Conservation (phyloP, 352 stramenopile genomes). For the Blastocystis hominis region DNA sequence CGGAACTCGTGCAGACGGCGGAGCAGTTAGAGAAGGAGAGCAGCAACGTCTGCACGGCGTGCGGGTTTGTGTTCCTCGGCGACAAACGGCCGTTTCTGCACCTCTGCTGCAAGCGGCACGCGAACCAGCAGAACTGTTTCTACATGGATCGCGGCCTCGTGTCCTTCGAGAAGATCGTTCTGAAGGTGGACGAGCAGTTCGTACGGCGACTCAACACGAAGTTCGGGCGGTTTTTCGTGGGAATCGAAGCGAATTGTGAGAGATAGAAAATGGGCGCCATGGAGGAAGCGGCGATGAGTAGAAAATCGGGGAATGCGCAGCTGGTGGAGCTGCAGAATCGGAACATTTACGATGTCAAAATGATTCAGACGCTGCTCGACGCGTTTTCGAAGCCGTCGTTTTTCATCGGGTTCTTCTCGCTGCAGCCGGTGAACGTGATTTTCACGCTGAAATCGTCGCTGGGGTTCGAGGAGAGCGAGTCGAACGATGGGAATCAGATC, state of each 20-base stretch:
- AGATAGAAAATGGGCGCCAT: background rate
- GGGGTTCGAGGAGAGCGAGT: background rate
- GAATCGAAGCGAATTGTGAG: background rate
- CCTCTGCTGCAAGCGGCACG: constrained; percentile 11
- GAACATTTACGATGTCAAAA: background rate
- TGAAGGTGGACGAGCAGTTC: constrained; percentile 29
- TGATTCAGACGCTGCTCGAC: background rate
- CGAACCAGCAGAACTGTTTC: background rate
- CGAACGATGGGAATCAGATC: background rate
- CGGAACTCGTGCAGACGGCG: background rate
- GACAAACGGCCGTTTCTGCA: constrained; percentile 8
- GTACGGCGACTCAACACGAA: background rate
- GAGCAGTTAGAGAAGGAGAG: background rate
- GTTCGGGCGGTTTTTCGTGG: constrained; percentile 20
- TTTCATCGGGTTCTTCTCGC: constrained; percentile 10
- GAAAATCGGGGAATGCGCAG: background rate
- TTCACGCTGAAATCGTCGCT: constrained; percentile 10
- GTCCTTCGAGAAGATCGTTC: background rate
- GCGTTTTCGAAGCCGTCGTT: background rate
- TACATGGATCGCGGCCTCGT: constrained; percentile 20
- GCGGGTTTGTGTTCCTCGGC: background rate
- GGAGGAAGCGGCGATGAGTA: background rate
- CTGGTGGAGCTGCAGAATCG: background rate
- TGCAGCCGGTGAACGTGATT: constrained; percentile 1
- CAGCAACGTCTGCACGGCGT: background rate